phyloP scores from a whole-genome alignment of 2,329 filamentous ascomycete species.

The Dothistroma pini region DNA sequence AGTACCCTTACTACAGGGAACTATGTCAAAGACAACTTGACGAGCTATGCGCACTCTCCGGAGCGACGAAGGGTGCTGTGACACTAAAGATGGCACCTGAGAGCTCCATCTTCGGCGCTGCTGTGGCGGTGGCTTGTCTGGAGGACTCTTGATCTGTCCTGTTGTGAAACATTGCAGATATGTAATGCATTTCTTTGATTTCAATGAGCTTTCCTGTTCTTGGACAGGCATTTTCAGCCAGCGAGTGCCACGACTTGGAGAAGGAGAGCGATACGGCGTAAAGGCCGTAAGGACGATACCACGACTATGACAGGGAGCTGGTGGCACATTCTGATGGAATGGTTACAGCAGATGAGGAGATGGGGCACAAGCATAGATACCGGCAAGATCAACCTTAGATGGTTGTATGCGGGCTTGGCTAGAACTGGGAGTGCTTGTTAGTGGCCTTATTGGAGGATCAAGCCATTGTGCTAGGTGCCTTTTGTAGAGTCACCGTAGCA shows the following conservation, averaged over 20 bases:
- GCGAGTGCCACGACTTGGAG: background rate
- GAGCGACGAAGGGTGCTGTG: slow-evolving; percentile 45
- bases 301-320: background rate
- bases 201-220: background rate
- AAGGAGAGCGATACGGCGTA: background rate
- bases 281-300: background rate
- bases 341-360: background rate
- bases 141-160: slow-evolving; percentile 10
- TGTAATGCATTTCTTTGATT: background rate
- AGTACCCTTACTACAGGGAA: slow-evolving; percentile 65
- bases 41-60: slow-evolving; percentile 47
- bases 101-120: slow-evolving; percentile 71
- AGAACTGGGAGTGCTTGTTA: background rate
- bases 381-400: background rate
- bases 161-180: too few relatives aligned
- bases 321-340: background rate
- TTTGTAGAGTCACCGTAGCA: slow-evolving; percentile 5
- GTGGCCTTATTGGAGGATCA: background rate
- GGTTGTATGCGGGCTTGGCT: background rate
- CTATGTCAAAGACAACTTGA: slow-evolving; percentile 63
- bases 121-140: slow-evolving; percentile 54
- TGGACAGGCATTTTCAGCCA: background rate
- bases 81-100: slow-evolving; percentile 67
- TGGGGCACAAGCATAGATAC: too few relatives aligned
- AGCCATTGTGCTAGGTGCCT: background rate